Evolutionary conservation across 176 grass and related monocot genomes (phyloP).

Genomic region (Phyllostachys edulis): DNA sequence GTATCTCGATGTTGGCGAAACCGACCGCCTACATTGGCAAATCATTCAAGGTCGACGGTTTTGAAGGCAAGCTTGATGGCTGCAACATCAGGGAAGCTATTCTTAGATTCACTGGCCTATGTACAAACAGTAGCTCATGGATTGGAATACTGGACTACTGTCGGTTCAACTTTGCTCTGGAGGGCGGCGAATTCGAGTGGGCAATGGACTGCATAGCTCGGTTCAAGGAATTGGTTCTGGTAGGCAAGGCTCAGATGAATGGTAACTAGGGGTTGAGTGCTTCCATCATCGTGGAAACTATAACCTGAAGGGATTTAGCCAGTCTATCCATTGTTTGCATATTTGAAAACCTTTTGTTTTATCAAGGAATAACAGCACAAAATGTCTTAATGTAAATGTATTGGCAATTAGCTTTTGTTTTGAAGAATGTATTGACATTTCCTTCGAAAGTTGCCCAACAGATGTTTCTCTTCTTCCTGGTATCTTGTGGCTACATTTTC

Average conservation of each 20-base stretch:
- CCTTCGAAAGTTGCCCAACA: not conserved
- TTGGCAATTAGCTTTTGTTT: not conserved
- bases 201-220: constrained; percentile 53
- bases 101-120: constrained; percentile 65
- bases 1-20: constrained; percentile 82
- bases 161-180: constrained; percentile 84
- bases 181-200: constrained; percentile 54
- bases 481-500: too few species aligned
- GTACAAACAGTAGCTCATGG: constrained; percentile 89
- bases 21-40: constrained; percentile 69
- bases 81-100: constrained; percentile 76
- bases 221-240: constrained; percentile 69
- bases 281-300: not conserved
- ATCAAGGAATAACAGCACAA: not conserved
- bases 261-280: not conserved
- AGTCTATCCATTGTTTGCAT: not conserved
- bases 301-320: not conserved
- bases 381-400: too few species aligned
- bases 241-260: constrained; percentile 7
- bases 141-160: constrained; percentile 66
- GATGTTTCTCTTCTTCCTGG: not conserved
- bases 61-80: constrained; percentile 49
- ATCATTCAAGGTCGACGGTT: constrained; percentile 48
- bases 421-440: not conserved
- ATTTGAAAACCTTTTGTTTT: too few species aligned